A percentile compares a stretch with the other conserved stretches of the same genome.
Conservation (phyloP, 176 grass and related monocot species). For the Zea mays region DNA sequence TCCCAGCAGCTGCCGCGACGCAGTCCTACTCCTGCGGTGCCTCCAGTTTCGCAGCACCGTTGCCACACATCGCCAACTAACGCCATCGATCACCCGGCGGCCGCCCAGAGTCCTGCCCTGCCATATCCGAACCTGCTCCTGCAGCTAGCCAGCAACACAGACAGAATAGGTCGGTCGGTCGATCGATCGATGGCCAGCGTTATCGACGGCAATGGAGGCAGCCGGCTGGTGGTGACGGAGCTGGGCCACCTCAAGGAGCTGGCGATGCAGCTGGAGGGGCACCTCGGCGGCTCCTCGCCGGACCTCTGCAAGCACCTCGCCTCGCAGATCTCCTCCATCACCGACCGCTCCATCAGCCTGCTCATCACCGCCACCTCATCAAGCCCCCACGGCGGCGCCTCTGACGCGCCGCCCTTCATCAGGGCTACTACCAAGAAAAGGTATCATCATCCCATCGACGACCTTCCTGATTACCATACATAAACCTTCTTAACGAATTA, state of each 20-base stretch:
- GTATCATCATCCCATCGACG: not conserved
- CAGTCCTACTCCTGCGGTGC: too few relatives aligned
- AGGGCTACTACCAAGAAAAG: constrained; percentile 40
- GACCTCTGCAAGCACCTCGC: constrained; percentile 55
- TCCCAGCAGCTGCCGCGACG: too few relatives aligned
- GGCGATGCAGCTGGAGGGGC: constrained; percentile 46
- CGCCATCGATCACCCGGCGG: too few relatives aligned
- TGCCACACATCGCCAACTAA: too few relatives aligned
- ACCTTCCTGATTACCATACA: too few relatives aligned
- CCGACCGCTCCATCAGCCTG: constrained; percentile 56
- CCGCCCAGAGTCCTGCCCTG: too few relatives aligned
- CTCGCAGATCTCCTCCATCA: constrained; percentile 42
- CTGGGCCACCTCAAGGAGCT: constrained; percentile 57
- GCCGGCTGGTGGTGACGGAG: constrained; percentile 42
- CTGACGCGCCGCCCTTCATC: constrained; percentile 33
- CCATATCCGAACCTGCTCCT: too few relatives aligned
- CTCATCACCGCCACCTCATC: constrained; percentile 3
- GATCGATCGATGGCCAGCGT: constrained; percentile 29
- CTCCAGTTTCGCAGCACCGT: too few relatives aligned
- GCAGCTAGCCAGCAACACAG: too few relatives aligned
- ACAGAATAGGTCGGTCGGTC: constrained; percentile 1
- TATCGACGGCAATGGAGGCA: constrained; percentile 32
- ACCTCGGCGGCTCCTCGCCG: constrained; percentile 28
- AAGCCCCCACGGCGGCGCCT: not conserved
- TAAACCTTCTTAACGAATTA: too few relatives aligned